Evolutionary conservation across 495 filamentous ascomycete genomes (phyloP), one percentile per base, ranked within the genome.

Genomic region (Neurospora pannonica): DNA sequence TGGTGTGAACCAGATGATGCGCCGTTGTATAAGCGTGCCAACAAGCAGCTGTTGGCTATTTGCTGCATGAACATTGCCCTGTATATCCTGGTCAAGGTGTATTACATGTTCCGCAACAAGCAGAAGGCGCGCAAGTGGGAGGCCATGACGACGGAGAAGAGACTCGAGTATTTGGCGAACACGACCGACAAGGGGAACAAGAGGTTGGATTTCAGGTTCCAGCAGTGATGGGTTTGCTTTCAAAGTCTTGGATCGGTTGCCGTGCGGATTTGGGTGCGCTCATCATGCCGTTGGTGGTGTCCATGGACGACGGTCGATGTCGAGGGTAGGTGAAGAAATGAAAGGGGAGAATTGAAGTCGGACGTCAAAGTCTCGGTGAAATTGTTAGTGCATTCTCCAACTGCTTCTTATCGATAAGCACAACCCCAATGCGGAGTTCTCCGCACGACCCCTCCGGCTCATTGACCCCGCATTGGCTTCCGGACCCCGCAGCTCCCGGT

Each of bases 101-200:
- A 91, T 78, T 93, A 92, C 76, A 80, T 87, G n/a, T 84, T 83
- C 75, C 85, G 88, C 31, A 93, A 93, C 75, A 77, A 77, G 74
- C 75, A 75, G 28, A 79, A 81, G 13, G 85, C 82, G 62, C 70
- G 43, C 17, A 85, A 82, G 71, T 88, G 85, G 92, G 83, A 87
- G 75, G 85, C 85, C 2, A 94, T 95, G 92, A 88, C 81, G 5
- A 84, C 83, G 31, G 88, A 87, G 24, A 87, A 94, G 80, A 85
- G 86, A 75, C 78, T 89, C 40, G 78, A 83, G 31, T 95, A 95
- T 78, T 81, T 95, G 4, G 85, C 83, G 3, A 91, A 89, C 5
- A 93, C 92, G 17, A 88, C 78, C 1, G 88, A 94, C 77, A 84
- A 89, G 76, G 92, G 92, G 7, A 95, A 94, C 78, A 95, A 95